phyloP scores from a whole-genome alignment of 257 asterid species.

The Solanum neorickii region DNA sequence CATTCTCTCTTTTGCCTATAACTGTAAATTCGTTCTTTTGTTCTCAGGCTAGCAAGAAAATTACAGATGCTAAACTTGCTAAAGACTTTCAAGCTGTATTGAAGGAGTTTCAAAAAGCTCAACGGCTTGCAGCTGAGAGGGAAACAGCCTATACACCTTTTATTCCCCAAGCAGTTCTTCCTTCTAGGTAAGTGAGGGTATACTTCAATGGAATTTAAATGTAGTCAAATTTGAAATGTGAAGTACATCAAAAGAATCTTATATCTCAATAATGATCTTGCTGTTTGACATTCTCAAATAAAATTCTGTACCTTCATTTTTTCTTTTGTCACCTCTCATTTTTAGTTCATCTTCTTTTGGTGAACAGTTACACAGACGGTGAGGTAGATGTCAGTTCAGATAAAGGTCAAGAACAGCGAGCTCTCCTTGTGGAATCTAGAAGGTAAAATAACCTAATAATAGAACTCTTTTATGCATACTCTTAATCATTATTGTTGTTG shows the following conservation, averaged over 20 bases:
- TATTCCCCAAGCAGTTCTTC: slow-evolving; percentile 36
- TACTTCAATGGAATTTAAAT: background rate
- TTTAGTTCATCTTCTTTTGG: background rate
- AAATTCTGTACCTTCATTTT: background rate
- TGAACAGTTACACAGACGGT: slow-evolving; percentile 47
- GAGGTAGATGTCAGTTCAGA: slow-evolving; percentile 39
- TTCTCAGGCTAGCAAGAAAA: slow-evolving; percentile 77
- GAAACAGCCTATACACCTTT: slow-evolving; percentile 73
- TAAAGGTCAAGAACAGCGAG: slow-evolving; percentile 43
- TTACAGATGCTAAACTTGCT: slow-evolving; percentile 93
- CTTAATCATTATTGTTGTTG: background rate
- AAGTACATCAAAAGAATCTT: background rate
- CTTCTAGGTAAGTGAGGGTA: slow-evolving; percentile 41
- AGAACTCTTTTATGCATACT: background rate
- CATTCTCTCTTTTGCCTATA: background rate
- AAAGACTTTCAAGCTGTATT: slow-evolving; percentile 87
- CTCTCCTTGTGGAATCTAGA: slow-evolving; percentile 60
- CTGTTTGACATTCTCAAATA: background rate
- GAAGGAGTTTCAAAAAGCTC: slow-evolving; percentile 73
- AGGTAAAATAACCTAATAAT: slow-evolving; percentile 31
- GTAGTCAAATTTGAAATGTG: background rate
- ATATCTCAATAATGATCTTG: background rate
- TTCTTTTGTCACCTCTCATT: slow-evolving; percentile 2
- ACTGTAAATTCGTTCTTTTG: background rate
- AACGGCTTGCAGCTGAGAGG: slow-evolving; percentile 32